Conservation (phyloP, 352 stramenopile species). For the Paralagenidium karlingii region DNA sequence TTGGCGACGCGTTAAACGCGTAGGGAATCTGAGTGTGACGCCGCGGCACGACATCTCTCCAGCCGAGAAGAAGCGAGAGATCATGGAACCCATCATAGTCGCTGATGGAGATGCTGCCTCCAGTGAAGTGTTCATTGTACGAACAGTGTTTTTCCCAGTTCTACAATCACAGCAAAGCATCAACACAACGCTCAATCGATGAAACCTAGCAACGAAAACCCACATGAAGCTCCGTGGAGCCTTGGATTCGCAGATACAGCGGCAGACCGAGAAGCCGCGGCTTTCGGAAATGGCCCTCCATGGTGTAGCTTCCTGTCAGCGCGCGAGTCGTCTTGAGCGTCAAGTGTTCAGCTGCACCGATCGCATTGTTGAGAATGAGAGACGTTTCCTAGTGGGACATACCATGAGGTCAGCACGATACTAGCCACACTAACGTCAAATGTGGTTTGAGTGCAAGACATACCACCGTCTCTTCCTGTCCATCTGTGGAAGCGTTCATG, state of each 20-base stretch:
- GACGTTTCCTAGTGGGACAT: slow-evolving; percentile 44
- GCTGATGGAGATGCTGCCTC: slow-evolving; percentile 72
- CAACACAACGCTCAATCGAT: background rate
- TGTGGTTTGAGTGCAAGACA: background rate
- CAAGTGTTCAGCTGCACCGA: slow-evolving; percentile 78
- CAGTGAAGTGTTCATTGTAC: slow-evolving; percentile 81
- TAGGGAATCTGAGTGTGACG: slow-evolving; percentile 76
- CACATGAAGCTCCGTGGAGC: slow-evolving; percentile 72
- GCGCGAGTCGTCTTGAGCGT: slow-evolving; percentile 70
- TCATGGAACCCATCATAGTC: slow-evolving; percentile 81
- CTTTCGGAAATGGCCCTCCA: slow-evolving; percentile 77
- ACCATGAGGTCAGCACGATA: background rate
- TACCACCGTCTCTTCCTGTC: slow-evolving; percentile 74
- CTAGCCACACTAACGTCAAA: background rate
- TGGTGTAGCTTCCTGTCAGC: slow-evolving; percentile 73
- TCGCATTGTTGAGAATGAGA: slow-evolving; percentile 67
- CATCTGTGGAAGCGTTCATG: slow-evolving; percentile 72
- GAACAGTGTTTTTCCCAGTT: slow-evolving; percentile 81
- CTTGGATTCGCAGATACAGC: slow-evolving; percentile 61
- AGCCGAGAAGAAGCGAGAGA: slow-evolving; percentile 72
- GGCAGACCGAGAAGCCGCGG: slow-evolving; percentile 75
- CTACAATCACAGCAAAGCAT: slow-evolving; percentile 7
- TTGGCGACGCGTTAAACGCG: slow-evolving; percentile 81
- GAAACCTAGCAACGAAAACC: slow-evolving; percentile 2
- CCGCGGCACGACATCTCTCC: slow-evolving; percentile 78